Percentiles rank a stretch among this genome's conserved stretches.
phyloP scores from a whole-genome alignment of 2,329 filamentous ascomycete genomes.

The Hypoxylon sp. region DNA sequence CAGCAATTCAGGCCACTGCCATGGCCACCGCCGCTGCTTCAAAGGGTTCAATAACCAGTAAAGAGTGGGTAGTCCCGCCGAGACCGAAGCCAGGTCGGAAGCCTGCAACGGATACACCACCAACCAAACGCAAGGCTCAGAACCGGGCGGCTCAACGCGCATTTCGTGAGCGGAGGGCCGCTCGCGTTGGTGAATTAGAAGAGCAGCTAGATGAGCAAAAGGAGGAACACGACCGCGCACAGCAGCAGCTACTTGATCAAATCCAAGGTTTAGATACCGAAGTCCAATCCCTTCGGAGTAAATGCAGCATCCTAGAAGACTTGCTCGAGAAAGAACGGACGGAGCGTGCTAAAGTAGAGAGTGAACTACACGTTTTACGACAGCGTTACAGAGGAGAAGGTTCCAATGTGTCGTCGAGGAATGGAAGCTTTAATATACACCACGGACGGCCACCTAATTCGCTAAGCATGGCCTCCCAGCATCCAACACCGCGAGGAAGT shows the following conservation, averaged over 20 bases:
- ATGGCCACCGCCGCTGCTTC: constrained; percentile 63
- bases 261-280: constrained; percentile 72
- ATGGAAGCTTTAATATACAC: constrained; percentile 45
- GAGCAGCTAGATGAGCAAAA: constrained; percentile 73
- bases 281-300: constrained; percentile 72
- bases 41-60: constrained; percentile 76
- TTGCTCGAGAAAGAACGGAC: constrained; percentile 70
- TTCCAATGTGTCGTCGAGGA: constrained; percentile 45
- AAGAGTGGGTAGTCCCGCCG: constrained; percentile 87
- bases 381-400: constrained; percentile 45
- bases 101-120: constrained; percentile 91
- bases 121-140: constrained; percentile 93
- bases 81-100: constrained; percentile 92
- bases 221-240: constrained; percentile 66
- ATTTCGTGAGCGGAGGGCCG: constrained; percentile 88
- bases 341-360: constrained; percentile 55
- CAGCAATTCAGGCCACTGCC: constrained; percentile 50
- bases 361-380: constrained; percentile 47
- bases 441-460: constrained; percentile 40
- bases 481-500: constrained; percentile 47
- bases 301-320: constrained; percentile 72
- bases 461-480: constrained; percentile 43
- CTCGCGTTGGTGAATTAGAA: constrained; percentile 82
- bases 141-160: constrained; percentile 92
- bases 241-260: constrained; percentile 68